phyloP scores from a whole-genome alignment of 2,329 filamentous ascomycete genomes.

The Ceratocystis lukuohia region DNA sequence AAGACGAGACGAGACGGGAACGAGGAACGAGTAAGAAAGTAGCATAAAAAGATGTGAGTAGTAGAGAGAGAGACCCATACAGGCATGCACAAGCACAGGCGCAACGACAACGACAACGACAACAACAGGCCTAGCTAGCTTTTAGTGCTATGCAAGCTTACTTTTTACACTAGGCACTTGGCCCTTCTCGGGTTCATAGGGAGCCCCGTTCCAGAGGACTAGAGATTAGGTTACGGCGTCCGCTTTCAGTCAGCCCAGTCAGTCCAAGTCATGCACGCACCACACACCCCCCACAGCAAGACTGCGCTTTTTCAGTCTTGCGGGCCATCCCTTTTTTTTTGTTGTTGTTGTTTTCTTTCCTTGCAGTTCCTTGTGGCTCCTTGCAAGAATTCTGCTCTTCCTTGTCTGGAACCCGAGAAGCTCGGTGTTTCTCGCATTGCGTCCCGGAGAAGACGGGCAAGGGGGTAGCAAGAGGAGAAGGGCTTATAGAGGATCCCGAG shows the following conservation, averaged over 20 bases:
- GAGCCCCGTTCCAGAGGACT: neutral
- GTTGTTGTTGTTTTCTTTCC: no score
- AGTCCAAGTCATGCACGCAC: no score
- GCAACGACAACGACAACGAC: neutral
- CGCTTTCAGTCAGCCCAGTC: neutral
- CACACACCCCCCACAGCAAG: neutral
- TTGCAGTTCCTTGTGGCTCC: no score
- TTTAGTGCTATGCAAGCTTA: no score
- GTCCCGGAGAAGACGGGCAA: neutral
- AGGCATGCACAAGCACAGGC: neutral
- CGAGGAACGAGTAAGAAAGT: neutral
- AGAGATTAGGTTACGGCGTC: neutral
- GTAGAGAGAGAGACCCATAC: no score
- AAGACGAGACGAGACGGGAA: no score
- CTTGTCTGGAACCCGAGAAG: constrained; percentile 5
- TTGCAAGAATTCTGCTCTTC: neutral
- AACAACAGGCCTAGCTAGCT: no score
- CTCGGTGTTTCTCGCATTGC: neutral
- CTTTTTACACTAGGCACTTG: no score
- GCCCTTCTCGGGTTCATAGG: neutral
- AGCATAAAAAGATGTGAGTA: neutral
- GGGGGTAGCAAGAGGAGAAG: neutral
- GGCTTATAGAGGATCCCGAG: neutral
- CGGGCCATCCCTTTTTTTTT: neutral
- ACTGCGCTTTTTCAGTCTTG: neutral